Base-by-base conservation (phyloP, 2,329 filamentous ascomycete species). In the Alternaria sp. region DNA sequence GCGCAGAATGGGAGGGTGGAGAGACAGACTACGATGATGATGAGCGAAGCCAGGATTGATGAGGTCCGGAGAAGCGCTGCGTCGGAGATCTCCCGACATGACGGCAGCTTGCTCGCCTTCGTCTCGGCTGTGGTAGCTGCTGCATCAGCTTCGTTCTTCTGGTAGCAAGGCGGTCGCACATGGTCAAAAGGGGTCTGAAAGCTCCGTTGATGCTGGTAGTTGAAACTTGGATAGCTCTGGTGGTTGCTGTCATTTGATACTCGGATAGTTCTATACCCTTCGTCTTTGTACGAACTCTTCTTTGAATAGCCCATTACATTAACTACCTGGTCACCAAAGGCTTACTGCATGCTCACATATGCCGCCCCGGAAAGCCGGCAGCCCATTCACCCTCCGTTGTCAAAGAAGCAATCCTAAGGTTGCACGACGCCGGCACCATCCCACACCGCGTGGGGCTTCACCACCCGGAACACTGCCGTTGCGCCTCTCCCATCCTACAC, bases 1-100 rank as follows among this genome's bases (percentile, higher is more conserved):
- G 68, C 76, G 17, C 72, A 79, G 55, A 68, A 67, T 8, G 77
- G 77, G 17, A 68, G 65, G 47, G 74, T 78, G 6, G 62, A 76
- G 40, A 70, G 71, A 11, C 73, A 76, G 61, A 67, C 69, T 52
- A 66, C 67, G 23, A 64, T 71, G 51, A 59, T 64, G 52, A 54
- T 68, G 51, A 68, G 65, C 61, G 66, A 64, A 15, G 19, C 47
- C 45, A 70, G 67, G 49, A 61, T 62, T 26, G 53, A 68, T 19
- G 64, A 70, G 61, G 65, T 72, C 61, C 62, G 60, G 11, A 64
- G 67, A 57, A 73, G 69, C 53, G 65, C 63, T 61, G 68, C 62
- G 36, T 62, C 52, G 50, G 47, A 21, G 1, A 19, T n/a, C 8
- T 46, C 30, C 15, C 58, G 19, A 23, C 40, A 23, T 6, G 52